Percentiles rank a stretch among this genome's conserved stretches.
These are phyloP conservation scores for Blastomyces percursus DNA, from an alignment of 2,329 filamentous ascomycete species.

Conservation along the genomic window DNA sequence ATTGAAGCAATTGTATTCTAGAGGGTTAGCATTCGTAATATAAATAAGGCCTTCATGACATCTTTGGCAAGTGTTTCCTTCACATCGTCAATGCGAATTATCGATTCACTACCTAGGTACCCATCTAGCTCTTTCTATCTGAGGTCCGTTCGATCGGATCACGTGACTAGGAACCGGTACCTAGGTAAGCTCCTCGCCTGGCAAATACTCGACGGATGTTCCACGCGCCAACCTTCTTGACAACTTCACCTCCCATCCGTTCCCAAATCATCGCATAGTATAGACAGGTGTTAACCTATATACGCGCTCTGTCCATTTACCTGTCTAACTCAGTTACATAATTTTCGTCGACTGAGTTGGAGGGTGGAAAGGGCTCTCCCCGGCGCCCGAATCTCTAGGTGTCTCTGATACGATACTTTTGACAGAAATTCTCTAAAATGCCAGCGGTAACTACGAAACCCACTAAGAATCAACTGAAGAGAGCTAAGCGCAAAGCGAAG, in stretches of 20 bases:
- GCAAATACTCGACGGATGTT: not conserved
- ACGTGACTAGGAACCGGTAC: too few species aligned
- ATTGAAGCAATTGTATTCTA: slow-evolving; percentile 4
- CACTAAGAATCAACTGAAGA: slow-evolving; percentile 88
- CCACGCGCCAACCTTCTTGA: not conserved
- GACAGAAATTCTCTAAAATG: slow-evolving; percentile 10
- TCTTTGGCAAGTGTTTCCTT: not conserved
- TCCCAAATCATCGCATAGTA: not conserved
- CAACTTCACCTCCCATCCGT: not conserved
- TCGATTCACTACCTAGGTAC: too few species aligned
- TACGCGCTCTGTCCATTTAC: not conserved
- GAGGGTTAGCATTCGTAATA: not conserved
- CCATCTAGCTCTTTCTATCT: too few species aligned
- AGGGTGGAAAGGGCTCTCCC: not conserved
- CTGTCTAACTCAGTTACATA: not conserved
- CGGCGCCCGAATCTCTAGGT: not conserved
- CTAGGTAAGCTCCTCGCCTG: too few species aligned
- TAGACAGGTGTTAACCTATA: not conserved
- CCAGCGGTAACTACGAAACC: slow-evolving; percentile 46
- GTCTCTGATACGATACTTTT: not conserved
- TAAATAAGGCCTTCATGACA: not conserved
- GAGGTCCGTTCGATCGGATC: too few species aligned
- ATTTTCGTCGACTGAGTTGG: not conserved
- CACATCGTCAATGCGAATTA: not conserved
- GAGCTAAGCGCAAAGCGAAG: slow-evolving; percentile 88